These are phyloP conservation scores for Lomentospora prolificans DNA, from an alignment of 2,329 filamentous ascomycete genomes.

Conservation along the genomic window DNA sequence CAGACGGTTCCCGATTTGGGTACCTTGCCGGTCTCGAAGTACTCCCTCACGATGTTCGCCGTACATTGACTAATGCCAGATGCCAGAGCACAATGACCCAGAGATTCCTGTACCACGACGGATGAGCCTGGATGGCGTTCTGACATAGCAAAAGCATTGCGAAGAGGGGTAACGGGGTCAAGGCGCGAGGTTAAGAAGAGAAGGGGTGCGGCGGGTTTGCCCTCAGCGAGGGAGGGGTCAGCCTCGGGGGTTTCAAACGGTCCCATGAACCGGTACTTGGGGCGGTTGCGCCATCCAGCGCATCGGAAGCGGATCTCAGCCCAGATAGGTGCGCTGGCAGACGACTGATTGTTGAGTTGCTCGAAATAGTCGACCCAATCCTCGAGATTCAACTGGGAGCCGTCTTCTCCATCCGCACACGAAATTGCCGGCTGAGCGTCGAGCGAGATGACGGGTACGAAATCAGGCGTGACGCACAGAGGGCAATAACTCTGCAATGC, in stretches of 20 bases:
- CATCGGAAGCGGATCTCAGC: conserved; percentile 28
- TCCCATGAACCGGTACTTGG: conserved; percentile 30
- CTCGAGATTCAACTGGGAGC: conserved; percentile 12
- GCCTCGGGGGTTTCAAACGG: conserved; percentile 21
- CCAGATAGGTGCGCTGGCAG: conserved; percentile 23
- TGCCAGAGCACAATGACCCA: conserved; percentile 18
- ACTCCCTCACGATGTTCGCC: conserved; percentile 15
- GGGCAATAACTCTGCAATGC: conserved; percentile 8
- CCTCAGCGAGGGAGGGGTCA: conserved; percentile 16
- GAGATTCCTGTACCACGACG: conserved; percentile 20
- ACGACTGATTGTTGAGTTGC: conserved; percentile 18
- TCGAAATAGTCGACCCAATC: conserved; percentile 22
- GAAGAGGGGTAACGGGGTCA: conserved; percentile 36
- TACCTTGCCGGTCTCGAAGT: conserved; percentile 20
- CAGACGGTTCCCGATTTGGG: conserved; percentile 16
- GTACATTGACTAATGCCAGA: conserved; percentile 14
- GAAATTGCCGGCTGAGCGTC: conserved; percentile 14
- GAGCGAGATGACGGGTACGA: conserved; percentile 13
- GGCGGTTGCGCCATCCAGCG: conserved; percentile 24
- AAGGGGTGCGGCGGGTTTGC: conserved; percentile 29
- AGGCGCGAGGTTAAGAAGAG: conserved; percentile 31
- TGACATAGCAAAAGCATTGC: conserved; percentile 23
- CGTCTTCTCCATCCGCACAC: conserved; percentile 18
- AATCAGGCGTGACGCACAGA: neutral
- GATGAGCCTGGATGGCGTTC: conserved; percentile 17